Evolutionary conservation across 305 asterid species (phyloP), one percentile per base, ranked within the genome.

Genomic region (Plantago coronopus): DNA sequence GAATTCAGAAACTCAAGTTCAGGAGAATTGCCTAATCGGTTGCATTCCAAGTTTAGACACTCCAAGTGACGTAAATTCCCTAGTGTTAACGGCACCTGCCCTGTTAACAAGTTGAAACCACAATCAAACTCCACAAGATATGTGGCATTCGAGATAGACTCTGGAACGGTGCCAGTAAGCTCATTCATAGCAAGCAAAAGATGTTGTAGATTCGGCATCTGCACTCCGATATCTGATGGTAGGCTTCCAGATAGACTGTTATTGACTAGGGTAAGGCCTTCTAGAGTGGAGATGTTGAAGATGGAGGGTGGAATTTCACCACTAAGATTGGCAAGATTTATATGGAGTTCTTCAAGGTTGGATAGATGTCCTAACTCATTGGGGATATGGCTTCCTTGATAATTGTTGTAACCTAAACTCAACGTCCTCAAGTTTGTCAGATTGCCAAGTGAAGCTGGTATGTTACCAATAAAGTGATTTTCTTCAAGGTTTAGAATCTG

Each of bases 91-190:
- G 70, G 66, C 7, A 63, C 51, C 21, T 19, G 47, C 20, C 67
- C 71, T 11, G n/a, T 59, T 3, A 70, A 46, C 13, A 20, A 14
- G 65, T 70, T 70, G 37, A 10, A 40, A n/a, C 51, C 21, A 59
- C 64, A 27, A 31, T 15, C 27, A 22, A 70, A 13, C 0, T 0
- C 2, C 2, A 11, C 44, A 46, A 70, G 48, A 3, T 18, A 16
- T 11, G 74, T 56, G 13, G 27, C 22, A 45, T 64, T 70, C 7
- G 67, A 48, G 5, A 70, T 58, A 38, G 74, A 70, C 2, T 20
- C 15, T 7, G 74, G 75, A n/a, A 70, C 64, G 10, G 21, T 9
- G 15, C 74, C 74, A 3, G 2, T 64, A 17, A 70, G 46, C 3
- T 17, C 31, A 49, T 64, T 70, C 16, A 0, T 7, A 1, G 23